A percentile compares a stretch with the other conserved stretches of the same genome.
phyloP scores from a whole-genome alignment of 1,139 yeast genomes.

The Yamadazyma jaroonii region DNA sequence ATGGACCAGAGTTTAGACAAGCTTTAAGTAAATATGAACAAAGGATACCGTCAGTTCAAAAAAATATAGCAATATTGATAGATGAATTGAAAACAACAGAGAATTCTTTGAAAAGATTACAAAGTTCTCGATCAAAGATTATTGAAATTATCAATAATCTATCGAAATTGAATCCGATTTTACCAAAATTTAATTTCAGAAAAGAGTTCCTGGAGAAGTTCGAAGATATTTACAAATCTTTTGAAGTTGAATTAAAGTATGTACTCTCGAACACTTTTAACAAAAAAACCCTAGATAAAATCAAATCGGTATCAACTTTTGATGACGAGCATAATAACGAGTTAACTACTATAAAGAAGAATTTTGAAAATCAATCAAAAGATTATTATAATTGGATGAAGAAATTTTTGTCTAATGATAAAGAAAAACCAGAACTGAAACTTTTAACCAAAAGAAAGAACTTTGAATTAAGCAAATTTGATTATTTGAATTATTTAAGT shows the following conservation, averaged over 20 bases:
- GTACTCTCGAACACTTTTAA: conserved; percentile 34
- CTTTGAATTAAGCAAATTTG: conserved; percentile 70
- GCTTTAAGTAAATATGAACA: conserved; percentile 54
- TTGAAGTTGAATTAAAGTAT: conserved; percentile 30
- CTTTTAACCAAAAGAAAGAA: conserved; percentile 54
- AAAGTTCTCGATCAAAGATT: conserved; percentile 19
- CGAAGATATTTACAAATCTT: conserved; percentile 28
- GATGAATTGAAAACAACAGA: conserved; percentile 37
- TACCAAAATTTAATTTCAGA: conserved; percentile 22
- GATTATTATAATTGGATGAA: conserved; percentile 76
- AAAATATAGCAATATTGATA: conserved; percentile 30
- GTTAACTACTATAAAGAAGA: conserved; percentile 34
- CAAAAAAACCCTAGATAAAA: conserved; percentile 24
- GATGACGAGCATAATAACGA: conserved; percentile 19
- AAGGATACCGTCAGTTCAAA: conserved; percentile 46
- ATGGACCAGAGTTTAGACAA: conserved; percentile 74
- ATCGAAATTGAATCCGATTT: conserved; percentile 22
- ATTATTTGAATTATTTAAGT: conserved; percentile 63
- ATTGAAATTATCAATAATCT: conserved; percentile 22
- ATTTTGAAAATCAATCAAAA: conserved; percentile 69
- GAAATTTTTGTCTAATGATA: conserved; percentile 64
- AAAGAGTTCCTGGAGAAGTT: conserved; percentile 20
- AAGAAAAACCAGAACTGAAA: conserved; percentile 60
- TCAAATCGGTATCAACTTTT: conserved; percentile 13
- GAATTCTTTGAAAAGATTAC: conserved; percentile 18